Evolutionary conservation across 148 eudicot species (phyloP).

Genomic region (Mesembryanthemum crystallinum): DNA sequence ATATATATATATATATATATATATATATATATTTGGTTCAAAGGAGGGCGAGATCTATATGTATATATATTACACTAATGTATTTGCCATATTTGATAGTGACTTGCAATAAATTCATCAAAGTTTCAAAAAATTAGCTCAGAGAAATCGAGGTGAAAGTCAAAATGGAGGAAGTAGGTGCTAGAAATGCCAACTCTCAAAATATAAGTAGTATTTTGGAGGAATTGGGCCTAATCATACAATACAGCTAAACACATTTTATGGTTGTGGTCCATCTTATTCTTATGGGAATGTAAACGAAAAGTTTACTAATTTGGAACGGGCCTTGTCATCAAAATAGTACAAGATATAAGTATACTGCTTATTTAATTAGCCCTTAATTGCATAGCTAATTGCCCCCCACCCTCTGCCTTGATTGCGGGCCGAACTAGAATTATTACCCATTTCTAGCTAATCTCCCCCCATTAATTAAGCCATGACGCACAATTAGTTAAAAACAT

Average conservation of each 20-base stretch:
- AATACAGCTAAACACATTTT: background rate
- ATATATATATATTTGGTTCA: no score
- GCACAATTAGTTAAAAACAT: slow-evolving; percentile 30
- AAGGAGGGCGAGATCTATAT: no score
- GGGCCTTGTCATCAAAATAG: background rate
- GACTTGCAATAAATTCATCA: no score
- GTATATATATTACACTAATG: no score
- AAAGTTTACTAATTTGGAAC: background rate
- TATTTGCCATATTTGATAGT: no score
- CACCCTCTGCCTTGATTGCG: slow-evolving; percentile 10
- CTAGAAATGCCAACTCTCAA: background rate
- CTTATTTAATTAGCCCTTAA: background rate
- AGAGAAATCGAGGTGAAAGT: no score
- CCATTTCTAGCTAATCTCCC: slow-evolving; percentile 19
- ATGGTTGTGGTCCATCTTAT: slow-evolving; percentile 9
- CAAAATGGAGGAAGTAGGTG: no score
- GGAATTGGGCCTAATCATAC: slow-evolving; percentile 2
- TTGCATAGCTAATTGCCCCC: slow-evolving; percentile 1
- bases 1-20: no score
- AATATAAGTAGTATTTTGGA: background rate
- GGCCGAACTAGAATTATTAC: slow-evolving; percentile 11
- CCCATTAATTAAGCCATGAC: slow-evolving; percentile 29
- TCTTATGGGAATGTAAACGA: background rate
- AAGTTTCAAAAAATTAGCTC: no score
- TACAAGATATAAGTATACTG: background rate